These are phyloP conservation scores for Sanguinoderma infundibulare DNA, from an alignment of 1,284 basidiomycete genomes.

Conservation along the genomic window DNA sequence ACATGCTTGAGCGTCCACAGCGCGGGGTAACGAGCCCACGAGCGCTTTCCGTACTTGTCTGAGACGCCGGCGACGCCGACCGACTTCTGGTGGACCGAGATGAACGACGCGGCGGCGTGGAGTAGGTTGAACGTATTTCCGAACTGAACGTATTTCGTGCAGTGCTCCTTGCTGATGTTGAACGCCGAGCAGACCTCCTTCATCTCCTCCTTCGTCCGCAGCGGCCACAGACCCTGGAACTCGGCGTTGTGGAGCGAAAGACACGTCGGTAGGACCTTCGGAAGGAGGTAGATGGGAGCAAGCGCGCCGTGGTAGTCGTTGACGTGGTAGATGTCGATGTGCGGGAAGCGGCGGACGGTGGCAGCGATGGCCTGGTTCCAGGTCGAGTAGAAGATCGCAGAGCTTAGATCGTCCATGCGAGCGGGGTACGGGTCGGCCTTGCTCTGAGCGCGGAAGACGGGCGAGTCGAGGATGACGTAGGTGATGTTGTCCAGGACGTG, in stretches of 20 bases:
- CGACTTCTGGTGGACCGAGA: constrained; percentile 90
- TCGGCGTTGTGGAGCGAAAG: constrained; percentile 95
- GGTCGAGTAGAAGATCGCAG: constrained; percentile 95
- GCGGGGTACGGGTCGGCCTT: constrained; percentile 93
- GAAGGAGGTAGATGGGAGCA: constrained; percentile 87
- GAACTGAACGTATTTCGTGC: constrained; percentile 95
- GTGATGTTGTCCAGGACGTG: constrained; percentile 93
- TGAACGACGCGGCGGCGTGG: constrained; percentile 90
- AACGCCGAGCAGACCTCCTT: constrained; percentile 96
- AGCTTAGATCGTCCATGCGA: constrained; percentile 94
- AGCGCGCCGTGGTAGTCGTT: constrained; percentile 94
- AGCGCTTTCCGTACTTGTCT: constrained; percentile 94
- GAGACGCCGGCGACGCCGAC: constrained; percentile 94
- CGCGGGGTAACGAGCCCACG: constrained; percentile 93
- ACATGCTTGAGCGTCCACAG: constrained; percentile 95
- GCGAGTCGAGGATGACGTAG: constrained; percentile 89
- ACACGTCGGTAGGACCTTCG: constrained; percentile 87
- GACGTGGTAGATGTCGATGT: constrained; percentile 88
- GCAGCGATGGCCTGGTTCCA: constrained; percentile 97
- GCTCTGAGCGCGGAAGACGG: constrained; percentile 93
- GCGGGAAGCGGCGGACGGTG: constrained; percentile 81
- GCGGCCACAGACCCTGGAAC: constrained; percentile 94
- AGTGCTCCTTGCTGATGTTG: constrained; percentile 94
- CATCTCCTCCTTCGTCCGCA: constrained; percentile 95
- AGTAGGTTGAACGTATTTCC: constrained; percentile 96